Base-by-base conservation (phyloP, 2,329 filamentous ascomycete species). In the Trichothecium roseum region DNA sequence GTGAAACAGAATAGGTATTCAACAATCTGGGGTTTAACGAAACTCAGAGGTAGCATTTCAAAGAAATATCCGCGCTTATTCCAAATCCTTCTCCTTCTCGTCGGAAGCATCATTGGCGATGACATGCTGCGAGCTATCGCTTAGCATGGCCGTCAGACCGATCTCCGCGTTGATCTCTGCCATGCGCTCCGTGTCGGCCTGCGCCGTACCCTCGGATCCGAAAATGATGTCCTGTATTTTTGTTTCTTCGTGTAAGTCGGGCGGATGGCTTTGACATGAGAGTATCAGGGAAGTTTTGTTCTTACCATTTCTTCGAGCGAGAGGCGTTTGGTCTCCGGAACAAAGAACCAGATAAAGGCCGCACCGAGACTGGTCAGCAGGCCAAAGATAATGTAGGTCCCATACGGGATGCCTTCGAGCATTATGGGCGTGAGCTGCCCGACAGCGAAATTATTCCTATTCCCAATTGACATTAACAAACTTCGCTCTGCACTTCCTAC, bases 301-400 rank as follows among this genome's bases (percentile, higher is more conserved):
- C 57, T 28, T 44, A 69, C 74, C 62, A 82, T 74, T 47, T 81
- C 77, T 45, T 82, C 78, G 0, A 82, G 62, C 0, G 72, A 73
- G 2, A 79, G 53, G 0, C 74, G 64, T 49, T 78, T 80, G 0
- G 77, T 81, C 53, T 81, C 76, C 0, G 75, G 76, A 3, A 78
- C 77, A 45, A 75, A 67, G 49, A 76, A 74, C 59, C 69, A 81
- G 30, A 80, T 69, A 31, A 77, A 74, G 0, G 56, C 66, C 0
- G 75, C 77, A 3, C 78, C 79, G 0, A 78, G 42, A 37, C 70
- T 74, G 0, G 74, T 82, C 13, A 85, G 44, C 1, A 78, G 37
- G 0, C 80, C 80, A 39, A 85, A 85, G 12, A 85, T 59, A 37
- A 86, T 74, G 40, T 82, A 85, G 0, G 81, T 84, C 12, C 81